Conservation (phyloP, 257 asterid species). For the Scutellaria baicalensis region DNA sequence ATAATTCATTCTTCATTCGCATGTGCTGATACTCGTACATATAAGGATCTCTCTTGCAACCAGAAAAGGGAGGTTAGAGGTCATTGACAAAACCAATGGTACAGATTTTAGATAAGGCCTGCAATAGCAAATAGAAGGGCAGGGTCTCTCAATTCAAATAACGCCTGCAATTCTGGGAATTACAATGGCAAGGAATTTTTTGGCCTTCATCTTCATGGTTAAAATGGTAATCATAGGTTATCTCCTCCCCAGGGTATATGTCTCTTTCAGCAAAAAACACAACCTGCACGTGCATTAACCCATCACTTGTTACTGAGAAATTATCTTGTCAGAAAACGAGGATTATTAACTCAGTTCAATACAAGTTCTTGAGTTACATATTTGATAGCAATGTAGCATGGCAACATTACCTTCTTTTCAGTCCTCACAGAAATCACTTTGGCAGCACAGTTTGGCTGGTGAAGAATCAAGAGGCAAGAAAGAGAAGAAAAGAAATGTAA, state of each 20-base stretch:
- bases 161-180: constrained; percentile 49
- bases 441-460: constrained; percentile 64
- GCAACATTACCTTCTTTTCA: constrained; percentile 46
- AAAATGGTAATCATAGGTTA: constrained; percentile 62
- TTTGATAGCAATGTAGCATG: background rate
- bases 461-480: constrained; percentile 8
- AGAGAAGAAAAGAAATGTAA: background rate
- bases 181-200: constrained; percentile 51
- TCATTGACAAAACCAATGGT: background rate
- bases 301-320: background rate
- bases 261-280: constrained; percentile 59
- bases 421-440: constrained; percentile 52
- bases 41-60: background rate
- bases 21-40: no score
- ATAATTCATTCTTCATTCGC: no score
- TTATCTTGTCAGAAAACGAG: background rate
- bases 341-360: background rate
- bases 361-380: background rate
- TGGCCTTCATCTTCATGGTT: constrained; percentile 64
- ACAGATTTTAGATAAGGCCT: no score
- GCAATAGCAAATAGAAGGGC: background rate
- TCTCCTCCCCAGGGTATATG: constrained; percentile 71
- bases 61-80: no score
- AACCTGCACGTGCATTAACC: constrained; percentile 25
- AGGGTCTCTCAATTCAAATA: constrained; percentile 33